These are phyloP conservation scores for Pseudogymnoascus sp. DNA, from an alignment of 2,329 filamentous ascomycete genomes.

Conservation along the genomic window DNA sequence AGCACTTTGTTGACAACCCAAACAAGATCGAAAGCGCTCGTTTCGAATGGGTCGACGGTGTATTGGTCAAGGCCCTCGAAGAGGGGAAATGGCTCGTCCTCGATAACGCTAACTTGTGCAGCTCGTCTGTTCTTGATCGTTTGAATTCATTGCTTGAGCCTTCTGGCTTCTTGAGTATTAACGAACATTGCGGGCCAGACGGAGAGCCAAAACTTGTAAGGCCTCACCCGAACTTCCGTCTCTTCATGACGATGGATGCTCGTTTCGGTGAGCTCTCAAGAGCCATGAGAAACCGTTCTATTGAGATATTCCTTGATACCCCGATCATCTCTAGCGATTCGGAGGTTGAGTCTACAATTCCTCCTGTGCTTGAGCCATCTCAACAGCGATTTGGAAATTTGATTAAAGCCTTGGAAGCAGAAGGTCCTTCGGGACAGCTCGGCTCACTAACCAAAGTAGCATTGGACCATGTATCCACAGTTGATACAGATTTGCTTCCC, in stretches of 20 bases:
- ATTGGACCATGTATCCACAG: constrained; percentile 28
- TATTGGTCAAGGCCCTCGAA: constrained; percentile 80
- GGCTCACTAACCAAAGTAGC: constrained; percentile 20
- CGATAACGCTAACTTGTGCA: constrained; percentile 96
- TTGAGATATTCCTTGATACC: constrained; percentile 73
- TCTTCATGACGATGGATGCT: constrained; percentile 91
- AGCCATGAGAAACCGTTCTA: constrained; percentile 90
- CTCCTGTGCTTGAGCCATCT: constrained; percentile 20
- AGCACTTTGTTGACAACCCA: constrained; percentile 43
- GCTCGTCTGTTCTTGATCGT: constrained; percentile 85
- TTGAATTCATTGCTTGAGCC: constrained; percentile 92
- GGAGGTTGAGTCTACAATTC: neutral
- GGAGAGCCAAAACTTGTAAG: constrained; percentile 72
- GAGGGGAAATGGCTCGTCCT: constrained; percentile 87
- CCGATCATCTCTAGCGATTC: constrained; percentile 1
- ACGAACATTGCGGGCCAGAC: constrained; percentile 80
- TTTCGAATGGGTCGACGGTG: constrained; percentile 94
- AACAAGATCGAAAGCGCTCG: constrained; percentile 62
- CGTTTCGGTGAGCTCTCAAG: constrained; percentile 87
- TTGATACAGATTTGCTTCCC: constrained; percentile 24
- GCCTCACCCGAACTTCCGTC: constrained; percentile 79
- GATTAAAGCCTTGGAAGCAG: constrained; percentile 15
- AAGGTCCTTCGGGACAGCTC: neutral
- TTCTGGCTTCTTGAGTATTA: constrained; percentile 79
- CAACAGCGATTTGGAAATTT: constrained; percentile 26